Conservation (phyloP, 2,329 filamentous ascomycete species). For the Venturia oleaginea region DNA sequence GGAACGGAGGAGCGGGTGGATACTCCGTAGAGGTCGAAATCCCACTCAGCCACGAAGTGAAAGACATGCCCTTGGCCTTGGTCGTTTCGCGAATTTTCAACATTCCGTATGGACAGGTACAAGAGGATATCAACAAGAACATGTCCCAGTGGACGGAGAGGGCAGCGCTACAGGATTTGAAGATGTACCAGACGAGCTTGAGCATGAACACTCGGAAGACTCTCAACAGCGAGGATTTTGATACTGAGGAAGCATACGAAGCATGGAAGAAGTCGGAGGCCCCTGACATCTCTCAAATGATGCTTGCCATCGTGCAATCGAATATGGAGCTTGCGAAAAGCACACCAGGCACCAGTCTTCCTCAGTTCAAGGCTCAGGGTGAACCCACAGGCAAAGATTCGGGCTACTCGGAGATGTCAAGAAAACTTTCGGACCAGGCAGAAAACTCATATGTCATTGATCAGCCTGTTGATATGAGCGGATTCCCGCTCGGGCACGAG, state of each 20-base stretch:
- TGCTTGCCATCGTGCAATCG: conserved; percentile 79
- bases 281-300: conserved; percentile 83
- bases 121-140: conserved; percentile 78
- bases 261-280: conserved; percentile 86
- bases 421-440: conserved; percentile 36
- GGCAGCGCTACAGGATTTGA: conserved; percentile 81
- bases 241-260: conserved; percentile 77
- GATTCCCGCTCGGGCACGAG: conserved; percentile 40
- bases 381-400: conserved; percentile 32
- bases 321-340: conserved; percentile 78
- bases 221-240: conserved; percentile 77
- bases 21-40: conserved; percentile 72
- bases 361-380: conserved; percentile 41
- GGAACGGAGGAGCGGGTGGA: conserved; percentile 48
- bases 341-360: conserved; percentile 51
- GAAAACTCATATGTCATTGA: conserved; percentile 46
- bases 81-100: conserved; percentile 81
- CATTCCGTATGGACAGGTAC: conserved; percentile 66
- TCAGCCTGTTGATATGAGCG: conserved; percentile 57
- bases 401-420: conserved; percentile 37
- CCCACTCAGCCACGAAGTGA: conserved; percentile 82
- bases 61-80: conserved; percentile 92
- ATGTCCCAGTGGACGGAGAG: conserved; percentile 81
- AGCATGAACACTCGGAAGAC: conserved; percentile 71
- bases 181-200: conserved; percentile 83